Evolutionary conservation across 192 early-diverging fungal species (phyloP), one percentile per base, ranked within the genome.

Genomic region (Coemansia erecta): DNA sequence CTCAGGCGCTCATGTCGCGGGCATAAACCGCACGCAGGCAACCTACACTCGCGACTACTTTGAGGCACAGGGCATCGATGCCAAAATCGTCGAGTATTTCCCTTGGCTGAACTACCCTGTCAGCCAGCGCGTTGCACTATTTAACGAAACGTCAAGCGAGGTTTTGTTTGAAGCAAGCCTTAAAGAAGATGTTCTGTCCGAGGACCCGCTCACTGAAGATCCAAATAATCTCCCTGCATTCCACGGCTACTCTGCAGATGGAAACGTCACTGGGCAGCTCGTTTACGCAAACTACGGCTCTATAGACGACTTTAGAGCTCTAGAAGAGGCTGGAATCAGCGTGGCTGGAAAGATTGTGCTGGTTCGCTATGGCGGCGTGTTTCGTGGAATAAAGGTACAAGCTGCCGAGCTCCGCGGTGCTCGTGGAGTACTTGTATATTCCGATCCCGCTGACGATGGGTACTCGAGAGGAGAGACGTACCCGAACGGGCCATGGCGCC

Each of bases 281-380:
- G 76, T 87, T 1, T 87, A 87, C 61, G 86, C 83, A 31, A 84
- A 86, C 63, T 87, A 85, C 61, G 85, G 86, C 54, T 58, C 66
- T 5, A 19, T 49, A n/a, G 65, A 77, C 33, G 87, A 89, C 63
- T 87, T 84, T 61, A 50, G 41, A 21, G 61, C 56, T 8, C 70
- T 89, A 18, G 28, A 53, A 24, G 45, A 51, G 3, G 57, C 58
- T 11, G 75, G 77, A 0, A 66, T 87, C 12, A 58, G 55, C 33
- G 53, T 86, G 12, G 58, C 63, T 8, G 82, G 70, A 42, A 67
- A 59, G 23, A 67, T 88, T 24, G 85, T 81, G 8, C 68, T 88
- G n/a, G 69, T 86, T 21, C 80, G 84, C 35, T 78, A 82, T 22
- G 86, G 85, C 41, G 42, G 48, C 14, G 60, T 82, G 21, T 77